Conservation (phyloP, 495 filamentous ascomycete species). For the Penicillium turbatum region DNA sequence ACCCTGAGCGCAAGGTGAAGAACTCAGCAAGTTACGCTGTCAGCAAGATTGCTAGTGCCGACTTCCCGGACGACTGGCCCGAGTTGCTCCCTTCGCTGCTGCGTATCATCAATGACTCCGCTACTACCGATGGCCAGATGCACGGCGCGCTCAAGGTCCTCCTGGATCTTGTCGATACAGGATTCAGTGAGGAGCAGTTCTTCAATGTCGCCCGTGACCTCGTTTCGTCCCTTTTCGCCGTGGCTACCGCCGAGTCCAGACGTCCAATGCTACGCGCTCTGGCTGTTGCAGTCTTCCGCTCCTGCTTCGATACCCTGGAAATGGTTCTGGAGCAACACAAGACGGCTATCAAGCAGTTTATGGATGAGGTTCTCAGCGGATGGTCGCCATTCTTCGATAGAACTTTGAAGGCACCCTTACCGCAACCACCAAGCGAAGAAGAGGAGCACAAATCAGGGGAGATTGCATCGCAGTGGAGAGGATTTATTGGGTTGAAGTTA, state of each 20-base stretch:
- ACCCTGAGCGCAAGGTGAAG: constrained; percentile 75
- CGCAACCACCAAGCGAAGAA: constrained; percentile 54
- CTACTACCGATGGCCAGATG: constrained; percentile 67
- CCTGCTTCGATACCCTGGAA: constrained; percentile 90
- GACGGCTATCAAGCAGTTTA: constrained; percentile 77
- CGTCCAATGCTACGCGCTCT: constrained; percentile 73
- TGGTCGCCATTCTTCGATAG: constrained; percentile 87
- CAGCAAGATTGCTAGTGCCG: constrained; percentile 87
- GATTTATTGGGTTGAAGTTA: constrained; percentile 78
- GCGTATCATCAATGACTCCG: constrained; percentile 60
- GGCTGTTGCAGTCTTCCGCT: constrained; percentile 81
- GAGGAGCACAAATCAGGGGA: constrained; percentile 50
- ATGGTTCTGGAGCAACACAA: constrained; percentile 92
- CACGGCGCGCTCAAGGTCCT: constrained; percentile 87
- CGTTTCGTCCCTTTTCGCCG: constrained; percentile 73
- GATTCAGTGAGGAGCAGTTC: constrained; percentile 90
- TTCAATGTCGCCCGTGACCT: constrained; percentile 80
- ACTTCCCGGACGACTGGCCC: constrained; percentile 94
- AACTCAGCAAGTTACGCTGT: constrained; percentile 83
- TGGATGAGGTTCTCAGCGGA: constrained; percentile 70
- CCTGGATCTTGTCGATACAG: constrained; percentile 86
- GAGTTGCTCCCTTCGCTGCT: constrained; percentile 76
- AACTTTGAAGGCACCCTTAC: constrained; percentile 65
- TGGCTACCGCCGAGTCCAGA: constrained; percentile 68
- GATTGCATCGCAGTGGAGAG: constrained; percentile 58